Evolutionary conservation across 139 green algal genomes (phyloP), one percentile per base, ranked within the genome.

Genomic region (Raphidocelis subcapitata): DNA sequence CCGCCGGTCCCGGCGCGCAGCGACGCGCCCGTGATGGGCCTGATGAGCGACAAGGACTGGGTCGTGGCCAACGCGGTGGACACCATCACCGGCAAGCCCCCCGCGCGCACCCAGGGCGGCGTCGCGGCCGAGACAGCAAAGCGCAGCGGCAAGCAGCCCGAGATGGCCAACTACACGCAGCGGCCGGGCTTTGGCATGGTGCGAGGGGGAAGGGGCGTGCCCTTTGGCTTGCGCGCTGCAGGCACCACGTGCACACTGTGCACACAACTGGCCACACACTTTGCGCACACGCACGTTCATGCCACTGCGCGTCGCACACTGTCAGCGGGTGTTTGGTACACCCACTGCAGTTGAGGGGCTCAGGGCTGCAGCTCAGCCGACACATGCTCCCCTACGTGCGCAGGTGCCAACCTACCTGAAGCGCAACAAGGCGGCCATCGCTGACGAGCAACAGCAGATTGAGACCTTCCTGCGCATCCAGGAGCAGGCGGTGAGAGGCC

Each of bases 41-140:
- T 94, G 14, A 77, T 78, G 36, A 92, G 79, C 80, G 84, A 86
- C 67, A 93, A 93, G 52, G 90, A 96, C 80, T 96, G 90, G 77
- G 86, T 96, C 67, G 88, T 84, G 1, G 77, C 75, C 3, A 97
- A 96, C 56, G 89, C 90, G 2, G 72, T 91, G 5, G 85, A 93
- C 59, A 82, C 77, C 41, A 94, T 94, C 52, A 63, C 41, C 91
- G 0, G 51, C 82, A 28, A 80, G 86, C 59, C 82, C 84, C 0
- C 72, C 76, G 28, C 87, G 86, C 59, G 74, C 85, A 60, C 72
- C 64, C 68, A 82, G 62, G 72, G 64, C 23, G n/a, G n/a, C n/a
- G n/a, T n/a, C n/a, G n/a, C n/a, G n/a, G n/a, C n/a, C n/a, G n/a
- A n/a, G 61, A 79, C 29, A 73, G 81, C 54, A 61, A 69, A 23